These are phyloP conservation scores for Sclerotinia spermophila DNA, from an alignment of 2,329 filamentous ascomycete species.

Conservation along the genomic window DNA sequence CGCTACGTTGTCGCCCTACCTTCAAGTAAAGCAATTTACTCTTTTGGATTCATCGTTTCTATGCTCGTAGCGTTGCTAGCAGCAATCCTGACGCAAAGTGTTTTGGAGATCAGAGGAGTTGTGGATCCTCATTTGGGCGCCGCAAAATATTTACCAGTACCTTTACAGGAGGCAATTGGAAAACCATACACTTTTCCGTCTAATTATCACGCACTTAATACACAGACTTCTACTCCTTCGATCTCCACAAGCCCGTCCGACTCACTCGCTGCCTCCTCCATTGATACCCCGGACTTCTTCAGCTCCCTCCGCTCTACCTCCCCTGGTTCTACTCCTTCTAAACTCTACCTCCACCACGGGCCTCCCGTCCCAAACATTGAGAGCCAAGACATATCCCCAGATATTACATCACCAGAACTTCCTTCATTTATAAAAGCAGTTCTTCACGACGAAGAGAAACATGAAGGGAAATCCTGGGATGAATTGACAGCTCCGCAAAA, in stretches of 20 bases:
- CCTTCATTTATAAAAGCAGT: constrained; percentile 23
- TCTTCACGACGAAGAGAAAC: constrained; percentile 29
- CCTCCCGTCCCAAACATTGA: not conserved
- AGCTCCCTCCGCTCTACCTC: not conserved
- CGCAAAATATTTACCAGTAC: constrained; percentile 28
- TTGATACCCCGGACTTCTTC: constrained; percentile 11
- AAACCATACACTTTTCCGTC: constrained; percentile 28
- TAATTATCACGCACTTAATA: constrained; percentile 6
- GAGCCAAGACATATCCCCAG: not conserved
- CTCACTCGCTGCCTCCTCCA: not conserved
- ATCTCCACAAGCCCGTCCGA: not conserved
- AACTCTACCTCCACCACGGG: not conserved
- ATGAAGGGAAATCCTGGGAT: constrained; percentile 34
- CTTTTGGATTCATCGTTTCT: constrained; percentile 25
- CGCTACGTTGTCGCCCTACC: constrained; percentile 36
- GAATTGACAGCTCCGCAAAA: constrained; percentile 32
- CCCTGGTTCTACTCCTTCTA: not conserved
- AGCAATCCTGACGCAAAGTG: constrained; percentile 32
- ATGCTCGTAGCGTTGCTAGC: constrained; percentile 29
- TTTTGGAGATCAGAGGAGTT: constrained; percentile 35
- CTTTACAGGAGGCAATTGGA: constrained; percentile 31
- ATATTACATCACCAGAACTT: not conserved
- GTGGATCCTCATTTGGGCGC: constrained; percentile 29
- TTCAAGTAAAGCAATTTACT: constrained; percentile 29
- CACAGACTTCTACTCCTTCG: not conserved